Base-by-base conservation (phyloP, 305 asterid species). In the Fraxinus sp. region DNA sequence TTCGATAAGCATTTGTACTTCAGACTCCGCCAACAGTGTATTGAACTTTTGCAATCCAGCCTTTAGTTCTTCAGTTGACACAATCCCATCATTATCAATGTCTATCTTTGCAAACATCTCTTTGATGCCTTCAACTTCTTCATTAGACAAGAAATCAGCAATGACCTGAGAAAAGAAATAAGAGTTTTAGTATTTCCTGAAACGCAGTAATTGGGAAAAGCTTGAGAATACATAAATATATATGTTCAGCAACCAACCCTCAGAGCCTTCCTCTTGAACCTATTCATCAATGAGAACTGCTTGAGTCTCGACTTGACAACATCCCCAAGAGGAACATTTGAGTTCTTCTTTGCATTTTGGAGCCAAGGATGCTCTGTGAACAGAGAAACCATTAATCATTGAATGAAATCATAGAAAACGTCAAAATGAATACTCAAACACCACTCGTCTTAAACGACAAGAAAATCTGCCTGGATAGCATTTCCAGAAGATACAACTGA, bases 281-380 rank as follows among this genome's bases (percentile, higher is more conserved):
- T 90, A 86, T 94, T 94, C 98, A 94, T 95, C 90, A 94, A 79
- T 1, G 98, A 91, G 81, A 95, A 93, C 89, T 95, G 98, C 91
- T 91, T 95, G 84, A 95, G 93, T 86, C 98, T 92, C 79, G 98
- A 91, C 90, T 86, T 93, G 74, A 95, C 98, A 88, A 95, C 95
- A 89, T 95, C 98, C 83, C 98, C 98, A 79, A 95, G 98, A 79
- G 97, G 94, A 82, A 94, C 97, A 91, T 95, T 95, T n/a, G 98
- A 87, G 85, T 97, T 97, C 90, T 92, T 95, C 88, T 92, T 95
- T 14, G 97, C 97, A 90, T 95, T 94, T 85, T 89, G 97, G 78
- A 95, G 86, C 98, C 98, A 95, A 85, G 97, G 81, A 87, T 95
- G 98, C 76, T 95, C 98, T 95, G 86, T 62, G 49, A 80, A 79